Conservation (phyloP, 345 rosid genomes). For the Tarenaya hassleriana region DNA sequence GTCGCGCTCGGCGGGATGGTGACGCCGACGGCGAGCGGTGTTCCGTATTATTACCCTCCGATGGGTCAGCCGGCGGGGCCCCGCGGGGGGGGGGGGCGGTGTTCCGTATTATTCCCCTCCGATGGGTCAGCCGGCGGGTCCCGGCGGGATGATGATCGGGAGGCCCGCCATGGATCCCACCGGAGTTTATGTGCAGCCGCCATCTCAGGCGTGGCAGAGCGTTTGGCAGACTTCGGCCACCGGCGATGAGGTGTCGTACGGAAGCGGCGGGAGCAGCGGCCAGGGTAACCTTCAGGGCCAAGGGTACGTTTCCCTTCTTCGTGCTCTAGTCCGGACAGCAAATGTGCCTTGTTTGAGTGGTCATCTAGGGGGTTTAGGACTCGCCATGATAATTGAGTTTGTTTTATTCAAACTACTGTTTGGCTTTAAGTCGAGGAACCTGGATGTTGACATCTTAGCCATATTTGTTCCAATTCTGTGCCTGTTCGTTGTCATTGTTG, state of each 20-base stretch:
- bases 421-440: background rate
- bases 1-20: constrained; percentile 51
- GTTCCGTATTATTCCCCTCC: no score
- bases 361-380: background rate
- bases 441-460: background rate
- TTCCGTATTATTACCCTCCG: constrained; percentile 82
- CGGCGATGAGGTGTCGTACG: constrained; percentile 60
- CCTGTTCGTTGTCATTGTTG: no score
- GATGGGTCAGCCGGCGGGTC: no score
- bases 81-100: no score
- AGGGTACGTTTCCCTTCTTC: constrained; percentile 26
- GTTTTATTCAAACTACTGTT: no score
- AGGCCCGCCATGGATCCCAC: constrained; percentile 75
- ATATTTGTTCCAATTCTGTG: no score
- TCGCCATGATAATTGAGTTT: background rate
- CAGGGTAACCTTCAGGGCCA: constrained; percentile 66
- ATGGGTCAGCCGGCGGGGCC: constrained; percentile 74
- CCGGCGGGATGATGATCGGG: constrained; percentile 86
- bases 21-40: constrained; percentile 68
- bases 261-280: constrained; percentile 56
- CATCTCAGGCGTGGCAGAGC: constrained; percentile 96
- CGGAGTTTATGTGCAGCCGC: constrained; percentile 76
- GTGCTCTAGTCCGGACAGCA: background rate
- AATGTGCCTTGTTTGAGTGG: background rate
- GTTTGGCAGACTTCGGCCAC: constrained; percentile 71